phyloP scores from a whole-genome alignment of 768 basidiomycete species.

The Psilocybe azurescens region DNA sequence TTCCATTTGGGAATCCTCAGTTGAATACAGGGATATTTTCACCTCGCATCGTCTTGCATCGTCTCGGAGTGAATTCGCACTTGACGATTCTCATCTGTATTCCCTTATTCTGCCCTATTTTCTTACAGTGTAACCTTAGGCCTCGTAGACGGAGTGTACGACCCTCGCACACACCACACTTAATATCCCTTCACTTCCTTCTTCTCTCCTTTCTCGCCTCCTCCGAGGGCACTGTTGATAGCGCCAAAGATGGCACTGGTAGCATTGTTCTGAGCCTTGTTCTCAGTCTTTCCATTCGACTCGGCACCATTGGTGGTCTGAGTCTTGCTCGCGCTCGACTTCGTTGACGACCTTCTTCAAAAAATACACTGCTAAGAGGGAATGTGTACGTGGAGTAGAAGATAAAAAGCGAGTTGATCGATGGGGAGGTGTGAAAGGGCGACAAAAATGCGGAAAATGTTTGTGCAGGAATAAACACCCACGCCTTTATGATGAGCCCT shows the following conservation, averaged over 20 bases:
- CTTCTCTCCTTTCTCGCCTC: too few relatives aligned
- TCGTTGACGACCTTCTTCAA: slow-evolving; percentile 17
- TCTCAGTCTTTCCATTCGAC: not conserved
- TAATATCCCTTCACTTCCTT: not conserved
- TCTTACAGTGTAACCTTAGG: too few relatives aligned
- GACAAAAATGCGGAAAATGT: not conserved
- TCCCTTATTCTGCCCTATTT: too few relatives aligned
- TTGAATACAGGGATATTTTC: too few relatives aligned
- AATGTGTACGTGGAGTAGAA: not conserved
- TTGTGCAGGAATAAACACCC: too few relatives aligned
- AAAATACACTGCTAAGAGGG: slow-evolving; percentile 12
- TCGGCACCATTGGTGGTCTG: not conserved
- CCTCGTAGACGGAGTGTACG: too few relatives aligned
- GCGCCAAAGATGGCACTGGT: not conserved
- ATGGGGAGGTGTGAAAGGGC: not conserved
- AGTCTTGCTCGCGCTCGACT: not conserved
- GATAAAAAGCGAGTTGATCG: not conserved
- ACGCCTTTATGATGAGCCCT: too few relatives aligned
- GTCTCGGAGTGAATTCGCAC: too few relatives aligned
- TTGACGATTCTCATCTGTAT: too few relatives aligned
- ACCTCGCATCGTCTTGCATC: too few relatives aligned
- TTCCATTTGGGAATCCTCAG: too few relatives aligned
- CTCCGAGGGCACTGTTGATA: not conserved
- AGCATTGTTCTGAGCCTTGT: slow-evolving; percentile 11
- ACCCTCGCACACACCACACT: too few relatives aligned